phyloP scores from a whole-genome alignment of 345 rosid species.

The Cochlearia excelsa region DNA sequence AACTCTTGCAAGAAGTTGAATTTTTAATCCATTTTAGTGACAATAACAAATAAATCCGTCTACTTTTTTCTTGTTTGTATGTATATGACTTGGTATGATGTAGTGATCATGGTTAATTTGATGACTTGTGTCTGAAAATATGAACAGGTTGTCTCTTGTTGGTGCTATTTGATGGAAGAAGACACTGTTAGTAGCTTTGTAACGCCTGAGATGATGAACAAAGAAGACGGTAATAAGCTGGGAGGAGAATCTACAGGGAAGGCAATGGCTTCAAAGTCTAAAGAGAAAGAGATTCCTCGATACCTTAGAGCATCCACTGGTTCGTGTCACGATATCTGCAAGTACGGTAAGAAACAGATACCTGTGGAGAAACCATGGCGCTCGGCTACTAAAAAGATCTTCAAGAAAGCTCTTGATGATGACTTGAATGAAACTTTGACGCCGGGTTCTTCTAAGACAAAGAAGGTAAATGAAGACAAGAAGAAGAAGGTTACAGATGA shows the following conservation, averaged over 20 bases:
- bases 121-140: background rate
- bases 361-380: conserved; percentile 46
- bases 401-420: conserved; percentile 38
- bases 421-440: conserved; percentile 33
- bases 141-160: conserved; percentile 23
- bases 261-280: conserved; percentile 30
- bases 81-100: conserved; percentile 7
- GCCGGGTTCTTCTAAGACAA: conserved; percentile 30
- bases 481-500: conserved; percentile 20
- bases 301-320: conserved; percentile 85
- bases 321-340: conserved; percentile 89
- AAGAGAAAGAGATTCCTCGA: conserved; percentile 52
- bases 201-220: conserved; percentile 36
- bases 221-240: conserved; percentile 5
- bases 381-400: conserved; percentile 40
- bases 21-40: conserved; percentile 14
- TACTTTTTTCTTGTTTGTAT: conserved; percentile 9
- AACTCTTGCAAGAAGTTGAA: too few species aligned
- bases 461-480: conserved; percentile 31
- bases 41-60: too few species aligned
- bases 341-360: conserved; percentile 61
- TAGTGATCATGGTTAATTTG: conserved; percentile 6
- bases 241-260: conserved; percentile 46
- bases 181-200: conserved; percentile 31
- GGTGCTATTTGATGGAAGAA: conserved; percentile 44